phyloP scores from a whole-genome alignment of 148 eudicot genomes.

The Diospyros kaki region DNA sequence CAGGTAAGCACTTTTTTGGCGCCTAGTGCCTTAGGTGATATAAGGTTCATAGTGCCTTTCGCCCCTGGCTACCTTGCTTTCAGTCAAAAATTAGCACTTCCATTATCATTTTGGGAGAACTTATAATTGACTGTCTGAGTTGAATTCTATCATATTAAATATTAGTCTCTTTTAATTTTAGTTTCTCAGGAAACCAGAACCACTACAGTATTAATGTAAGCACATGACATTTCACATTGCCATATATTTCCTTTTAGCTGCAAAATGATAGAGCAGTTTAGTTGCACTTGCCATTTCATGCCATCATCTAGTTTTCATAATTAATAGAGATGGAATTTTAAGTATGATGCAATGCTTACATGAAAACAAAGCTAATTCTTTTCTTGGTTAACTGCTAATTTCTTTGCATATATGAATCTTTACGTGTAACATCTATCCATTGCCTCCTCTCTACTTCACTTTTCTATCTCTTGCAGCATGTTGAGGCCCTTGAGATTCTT shows the following conservation, averaged over 20 bases:
- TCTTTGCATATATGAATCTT: not conserved
- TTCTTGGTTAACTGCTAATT: not conserved
- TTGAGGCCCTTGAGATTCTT: slow-evolving; percentile 95
- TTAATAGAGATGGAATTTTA: not conserved
- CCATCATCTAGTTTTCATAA: not conserved
- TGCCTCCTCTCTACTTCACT: too few relatives aligned
- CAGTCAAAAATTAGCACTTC: not conserved
- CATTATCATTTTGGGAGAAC: not conserved
- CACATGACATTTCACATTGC: not conserved
- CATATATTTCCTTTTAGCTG: not conserved
- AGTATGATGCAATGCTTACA: not conserved
- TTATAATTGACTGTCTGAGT: not conserved
- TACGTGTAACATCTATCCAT: not conserved
- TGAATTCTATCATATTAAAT: not conserved
- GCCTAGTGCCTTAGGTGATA: too few relatives aligned
- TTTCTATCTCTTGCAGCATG: slow-evolving; percentile 50
- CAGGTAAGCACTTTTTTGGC: too few relatives aligned
- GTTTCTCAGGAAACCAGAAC: not conserved
- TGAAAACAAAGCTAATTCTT: not conserved
- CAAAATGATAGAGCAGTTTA: not conserved
- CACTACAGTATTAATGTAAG: not conserved
- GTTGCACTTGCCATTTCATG: not conserved
- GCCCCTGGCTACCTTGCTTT: too few relatives aligned
- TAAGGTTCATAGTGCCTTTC: too few relatives aligned
- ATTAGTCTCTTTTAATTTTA: not conserved